Evolutionary conservation across 1,139 yeast genomes (phyloP), one percentile per base, ranked within the genome.

Genomic region (Zygosaccharomyces pseudobailii): DNA sequence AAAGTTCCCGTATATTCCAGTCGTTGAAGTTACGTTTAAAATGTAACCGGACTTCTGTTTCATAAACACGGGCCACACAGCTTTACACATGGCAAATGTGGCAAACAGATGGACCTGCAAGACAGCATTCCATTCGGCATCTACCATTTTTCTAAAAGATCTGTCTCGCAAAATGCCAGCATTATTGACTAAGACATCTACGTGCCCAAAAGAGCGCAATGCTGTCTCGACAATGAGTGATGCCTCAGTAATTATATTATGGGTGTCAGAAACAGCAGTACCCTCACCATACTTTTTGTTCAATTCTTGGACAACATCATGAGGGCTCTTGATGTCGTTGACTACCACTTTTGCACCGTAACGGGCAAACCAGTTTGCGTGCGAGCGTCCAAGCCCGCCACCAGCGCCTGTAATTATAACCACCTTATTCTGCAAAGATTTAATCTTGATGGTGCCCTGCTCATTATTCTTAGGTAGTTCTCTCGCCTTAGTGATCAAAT

Each of bases 341-440:
- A 92, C 95, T 40, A 92, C 95, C 54, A 92, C 95, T 72, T 86
- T 89, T 39, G 97, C 97, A 54, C 97, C 97, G 56, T 87, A 86
- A 67, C 78, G 85, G 50, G 95, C 97, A 63, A 86, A 82, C 68
- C 80, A 76, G 49, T 80, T 70, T 20, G 97, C 96, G 69, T 92
- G 95, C 53, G 90, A 87, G 65, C 84, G 82, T 56, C 98, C 98
- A 59, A 92, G 78, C 50, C 98, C 98, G 49, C 88, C 85, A 59
- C 97, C 97, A 44, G 96, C 94, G 59, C 98, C 98, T 35, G 97
- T 92, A 49, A 92, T 82, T 54, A 92, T 78, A 43, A 88, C 97
- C 50, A 90, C 97, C 71, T 85, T 87, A 59, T 75, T 89, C 66
- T 82, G 83, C 68, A 90, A 73, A 36, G 87, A 78, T n/a, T 53